Evolutionary conservation across 495 filamentous ascomycete species (phyloP).

Genomic region (Penicillium chermesinum): DNA sequence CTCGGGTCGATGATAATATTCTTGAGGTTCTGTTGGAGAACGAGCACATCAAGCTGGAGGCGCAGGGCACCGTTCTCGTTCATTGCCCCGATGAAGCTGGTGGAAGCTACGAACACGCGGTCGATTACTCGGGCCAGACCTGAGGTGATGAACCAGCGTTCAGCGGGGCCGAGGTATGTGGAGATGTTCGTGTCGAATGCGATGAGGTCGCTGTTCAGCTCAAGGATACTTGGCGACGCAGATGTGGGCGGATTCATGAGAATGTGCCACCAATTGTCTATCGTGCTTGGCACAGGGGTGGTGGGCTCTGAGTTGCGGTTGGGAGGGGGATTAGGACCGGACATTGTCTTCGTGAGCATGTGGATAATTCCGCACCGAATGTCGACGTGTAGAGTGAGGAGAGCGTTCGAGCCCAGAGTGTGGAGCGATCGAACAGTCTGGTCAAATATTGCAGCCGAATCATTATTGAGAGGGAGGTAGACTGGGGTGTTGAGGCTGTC

Average conservation of each 20-base stretch:
- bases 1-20: constrained; percentile 58
- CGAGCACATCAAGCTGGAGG: constrained; percentile 86
- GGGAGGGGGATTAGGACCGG: constrained; percentile 38
- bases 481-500: constrained; percentile 54
- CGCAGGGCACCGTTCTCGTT: constrained; percentile 71
- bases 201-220: constrained; percentile 74
- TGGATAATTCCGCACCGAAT: constrained; percentile 77
- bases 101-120: constrained; percentile 60
- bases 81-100: constrained; percentile 59
- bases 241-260: constrained; percentile 70
- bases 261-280: constrained; percentile 62
- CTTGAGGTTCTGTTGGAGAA: constrained; percentile 92
- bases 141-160: constrained; percentile 65
- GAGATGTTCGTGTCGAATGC: constrained; percentile 76
- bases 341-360: constrained; percentile 47
- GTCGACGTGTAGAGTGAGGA: constrained; percentile 83
- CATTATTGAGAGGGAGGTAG: constrained; percentile 83
- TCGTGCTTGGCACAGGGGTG: constrained; percentile 49
- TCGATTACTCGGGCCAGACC: constrained; percentile 71
- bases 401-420: constrained; percentile 65
- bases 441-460: constrained; percentile 82
- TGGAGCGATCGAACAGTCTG: constrained; percentile 74
- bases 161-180: constrained; percentile 54
- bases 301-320: constrained; percentile 33
- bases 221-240: constrained; percentile 71